phyloP scores from a whole-genome alignment of 345 rosid genomes.

The Eutrema japonicum region DNA sequence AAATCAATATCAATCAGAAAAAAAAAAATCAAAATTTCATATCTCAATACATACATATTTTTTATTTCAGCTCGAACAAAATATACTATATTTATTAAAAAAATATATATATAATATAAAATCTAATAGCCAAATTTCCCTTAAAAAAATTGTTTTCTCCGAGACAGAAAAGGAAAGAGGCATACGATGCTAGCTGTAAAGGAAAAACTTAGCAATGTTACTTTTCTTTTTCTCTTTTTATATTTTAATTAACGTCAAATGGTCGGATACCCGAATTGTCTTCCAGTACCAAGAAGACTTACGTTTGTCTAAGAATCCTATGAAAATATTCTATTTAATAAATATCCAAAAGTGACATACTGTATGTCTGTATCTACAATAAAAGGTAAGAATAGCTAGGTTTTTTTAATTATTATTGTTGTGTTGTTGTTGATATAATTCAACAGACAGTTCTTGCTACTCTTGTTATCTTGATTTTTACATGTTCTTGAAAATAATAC shows the following conservation, averaged over 20 bases:
- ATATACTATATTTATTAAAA: too few species aligned
- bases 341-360: conserved; percentile 6
- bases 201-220: conserved; percentile 45
- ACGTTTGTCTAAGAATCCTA: conserved; percentile 47
- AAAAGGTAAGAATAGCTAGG: neutral
- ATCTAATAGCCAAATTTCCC: too few species aligned
- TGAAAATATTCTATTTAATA: neutral
- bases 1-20: too few species aligned
- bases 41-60: too few species aligned
- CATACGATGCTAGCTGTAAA: conserved; percentile 70
- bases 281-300: conserved; percentile 40
- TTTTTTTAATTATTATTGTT: neutral
- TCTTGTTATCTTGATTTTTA: conserved; percentile 22
- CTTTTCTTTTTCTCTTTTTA: conserved; percentile 41
- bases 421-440: conserved; percentile 1
- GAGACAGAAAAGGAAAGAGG: conserved; percentile 59
- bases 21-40: too few species aligned
- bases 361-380: too few species aligned
- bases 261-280: conserved; percentile 35
- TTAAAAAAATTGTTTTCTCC: conserved; percentile 25
- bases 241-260: conserved; percentile 38
- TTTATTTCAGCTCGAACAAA: too few species aligned
- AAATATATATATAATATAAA: too few species aligned
- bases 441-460: neutral
- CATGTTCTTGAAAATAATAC: conserved; percentile 32